Evolutionary conservation across 2,329 filamentous ascomycete species (phyloP), one percentile per base, ranked within the genome.

Genomic region (Polytolypa hystricis): DNA sequence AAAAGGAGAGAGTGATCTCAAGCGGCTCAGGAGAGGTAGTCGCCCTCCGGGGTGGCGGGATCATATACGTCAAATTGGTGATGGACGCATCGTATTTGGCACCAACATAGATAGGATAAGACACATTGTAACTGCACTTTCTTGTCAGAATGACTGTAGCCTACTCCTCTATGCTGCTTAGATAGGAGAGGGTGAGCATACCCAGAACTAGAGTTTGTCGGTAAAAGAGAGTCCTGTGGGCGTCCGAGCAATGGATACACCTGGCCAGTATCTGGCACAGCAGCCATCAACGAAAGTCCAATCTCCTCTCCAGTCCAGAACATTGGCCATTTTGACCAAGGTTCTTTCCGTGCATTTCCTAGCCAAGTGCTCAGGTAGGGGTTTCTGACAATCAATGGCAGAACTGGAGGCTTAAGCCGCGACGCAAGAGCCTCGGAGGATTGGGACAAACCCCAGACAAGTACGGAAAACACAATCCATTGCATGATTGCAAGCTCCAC

Each of bases 271-370:
- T 71, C 67, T 2, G 77, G 73, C 9, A 80, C 62, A 16, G 73
- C 70, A 26, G 75, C 77, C 41, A 82, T 65, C 33, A 82, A 59
- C 5, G 73, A 70, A 44, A 82, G 70, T 29, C 78, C 78, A 38
- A 81, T 58, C 62, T 79, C 70, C 50, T 77, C 67, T 21, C 82
- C 81, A 5, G 79, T 83, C 69, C 79, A 87, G 57, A 87, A 86
- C 57, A 89, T 89, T 16, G 85, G 85, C 85, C 85, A 93, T 60
- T 75, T 73, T 37, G 76, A 71, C 84, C 84, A 93, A 2, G 85
- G 85, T 30, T 70, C 70, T 38, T 80, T 72, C 47, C 85, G 71
- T 27, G 84, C 82, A 84, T 64, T 69, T 57, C 72, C 49, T 28
- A 82, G 65, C 80, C 81, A 85, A n/a, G 77, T 73, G 53, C 76